These are phyloP conservation scores for Aegilops longissima DNA, from an alignment of 176 grass and related monocot genomes.

Conservation along the genomic window DNA sequence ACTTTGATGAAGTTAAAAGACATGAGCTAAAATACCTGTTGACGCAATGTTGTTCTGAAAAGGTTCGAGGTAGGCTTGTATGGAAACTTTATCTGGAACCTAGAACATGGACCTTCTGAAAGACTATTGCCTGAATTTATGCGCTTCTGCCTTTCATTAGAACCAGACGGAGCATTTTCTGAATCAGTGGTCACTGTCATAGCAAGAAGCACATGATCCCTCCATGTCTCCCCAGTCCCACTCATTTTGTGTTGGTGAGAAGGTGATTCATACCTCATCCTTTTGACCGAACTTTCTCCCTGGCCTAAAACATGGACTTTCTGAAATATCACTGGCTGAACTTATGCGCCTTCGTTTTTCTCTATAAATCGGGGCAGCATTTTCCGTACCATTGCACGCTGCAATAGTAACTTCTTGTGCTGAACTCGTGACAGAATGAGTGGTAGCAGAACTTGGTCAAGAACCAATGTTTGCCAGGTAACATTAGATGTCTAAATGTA, in stretches of 20 bases:
- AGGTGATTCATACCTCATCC: not conserved
- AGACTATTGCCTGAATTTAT: not conserved
- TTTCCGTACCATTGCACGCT: constrained; percentile 11
- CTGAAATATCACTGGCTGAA: constrained; percentile 13
- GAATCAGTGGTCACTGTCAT: constrained; percentile 5
- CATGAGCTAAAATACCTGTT: constrained; percentile 27
- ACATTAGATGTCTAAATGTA: not conserved
- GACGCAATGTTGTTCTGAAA: not conserved
- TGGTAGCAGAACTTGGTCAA: not conserved
- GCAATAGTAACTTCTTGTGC: not conserved
- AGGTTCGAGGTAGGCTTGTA: not conserved
- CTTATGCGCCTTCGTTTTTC: constrained; percentile 16
- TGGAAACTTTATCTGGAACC: not conserved
- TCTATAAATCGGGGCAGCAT: not conserved
- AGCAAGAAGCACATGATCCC: constrained; percentile 21
- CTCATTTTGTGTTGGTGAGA: constrained; percentile 14
- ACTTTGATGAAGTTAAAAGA: not conserved
- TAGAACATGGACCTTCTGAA: constrained; percentile 34
- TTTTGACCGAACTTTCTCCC: constrained; percentile 18
- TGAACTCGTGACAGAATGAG: not conserved
- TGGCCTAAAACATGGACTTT: constrained; percentile 28
- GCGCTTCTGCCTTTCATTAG: constrained; percentile 7
- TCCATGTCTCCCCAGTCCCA: not conserved
- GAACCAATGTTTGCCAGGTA: not conserved
- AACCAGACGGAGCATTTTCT: not conserved